Evolutionary conservation across 345 rosid genomes (phyloP), one percentile per base, ranked within the genome.

Genomic region (Eucalyptus erythrocorys): DNA sequence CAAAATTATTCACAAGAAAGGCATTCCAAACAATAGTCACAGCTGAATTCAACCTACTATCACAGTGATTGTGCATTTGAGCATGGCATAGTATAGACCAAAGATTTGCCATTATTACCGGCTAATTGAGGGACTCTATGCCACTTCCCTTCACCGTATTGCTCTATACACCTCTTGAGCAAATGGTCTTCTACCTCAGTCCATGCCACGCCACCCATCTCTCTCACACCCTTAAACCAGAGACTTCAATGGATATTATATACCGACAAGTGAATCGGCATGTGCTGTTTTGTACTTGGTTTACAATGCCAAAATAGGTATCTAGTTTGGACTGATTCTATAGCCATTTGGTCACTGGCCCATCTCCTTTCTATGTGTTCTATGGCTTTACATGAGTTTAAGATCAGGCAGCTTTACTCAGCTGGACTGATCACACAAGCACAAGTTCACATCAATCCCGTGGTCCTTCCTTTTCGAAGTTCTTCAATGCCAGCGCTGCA

Each of bases 61-160:
- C 21, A 6, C 30, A 40, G 84, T 40, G 84, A 37, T 3, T 76
- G 47, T 10, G 84, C 47, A 40, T 76, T 76, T 47, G 3, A 76
- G 84, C 84, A 40, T 76, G 40, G 47, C 84, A 76, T 40, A 40
- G 15, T 22, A 1, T 76, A 40, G 47, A 37, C 3, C 27, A 22
- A 37, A 76, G 47, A 76, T 76, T 11, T 76, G 30, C 82, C 24
- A 76, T 21, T 21, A 40, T 76, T 76, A 93, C 94, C 95, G 11
- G 94, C 93, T 45, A 92, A 71, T 55, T 57, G 87, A 55, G 94
- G 94, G 37, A 94, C 90, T 6, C 92, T 87, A 79, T 90, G 93
- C 94, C 95, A 94, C 37, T 92, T 91, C 85, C 95, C 94, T 91
- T 93, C 93, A 6, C 95, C 94, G 47, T 87, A 86, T 87, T 82